Evolutionary conservation across 2,329 filamentous ascomycete genomes (phyloP).

Genomic region (Trichoderma gracile): DNA sequence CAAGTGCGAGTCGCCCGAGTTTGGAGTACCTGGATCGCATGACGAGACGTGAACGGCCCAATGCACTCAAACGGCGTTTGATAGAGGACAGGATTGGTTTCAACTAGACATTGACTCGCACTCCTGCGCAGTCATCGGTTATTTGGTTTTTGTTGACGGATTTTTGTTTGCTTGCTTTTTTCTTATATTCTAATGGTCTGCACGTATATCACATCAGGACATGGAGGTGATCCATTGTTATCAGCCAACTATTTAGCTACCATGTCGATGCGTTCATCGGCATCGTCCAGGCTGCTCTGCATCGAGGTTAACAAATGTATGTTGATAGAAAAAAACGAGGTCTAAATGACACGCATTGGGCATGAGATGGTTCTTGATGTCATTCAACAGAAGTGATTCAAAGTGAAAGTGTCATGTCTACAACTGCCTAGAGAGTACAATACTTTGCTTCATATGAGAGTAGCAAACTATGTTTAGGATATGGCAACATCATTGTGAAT

Average conservation of each 20-base stretch:
- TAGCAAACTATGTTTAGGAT: too few species aligned
- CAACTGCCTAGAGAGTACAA: too few species aligned
- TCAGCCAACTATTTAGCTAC: slow-evolving; percentile 14
- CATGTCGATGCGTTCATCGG: slow-evolving; percentile 20
- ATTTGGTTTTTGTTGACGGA: slow-evolving; percentile 27
- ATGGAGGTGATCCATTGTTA: slow-evolving; percentile 21
- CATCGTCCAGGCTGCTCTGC: slow-evolving; percentile 15
- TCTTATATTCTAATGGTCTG: slow-evolving; percentile 24
- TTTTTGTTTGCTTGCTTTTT: slow-evolving; percentile 18
- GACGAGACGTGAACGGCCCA: slow-evolving; percentile 25
- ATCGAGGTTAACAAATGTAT: slow-evolving; percentile 21
- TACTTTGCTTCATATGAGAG: too few species aligned
- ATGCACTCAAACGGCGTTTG: slow-evolving; percentile 36
- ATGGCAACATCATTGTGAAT: too few species aligned
- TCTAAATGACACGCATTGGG: slow-evolving; percentile 10
- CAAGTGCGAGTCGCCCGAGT: background rate
- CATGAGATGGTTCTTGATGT: background rate
- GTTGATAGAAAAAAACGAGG: slow-evolving; percentile 26
- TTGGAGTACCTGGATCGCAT: background rate
- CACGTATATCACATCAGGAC: slow-evolving; percentile 25
- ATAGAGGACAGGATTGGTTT: slow-evolving; percentile 35
- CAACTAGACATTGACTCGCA: slow-evolving; percentile 30
- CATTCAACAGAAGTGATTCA: background rate
- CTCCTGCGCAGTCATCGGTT: slow-evolving; percentile 24
- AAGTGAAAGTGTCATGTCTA: background rate